Percentiles rank a stretch among this genome's conserved stretches.
phyloP scores from a whole-genome alignment of 1,284 basidiomycete species.

The Pseudozyma sp. region DNA sequence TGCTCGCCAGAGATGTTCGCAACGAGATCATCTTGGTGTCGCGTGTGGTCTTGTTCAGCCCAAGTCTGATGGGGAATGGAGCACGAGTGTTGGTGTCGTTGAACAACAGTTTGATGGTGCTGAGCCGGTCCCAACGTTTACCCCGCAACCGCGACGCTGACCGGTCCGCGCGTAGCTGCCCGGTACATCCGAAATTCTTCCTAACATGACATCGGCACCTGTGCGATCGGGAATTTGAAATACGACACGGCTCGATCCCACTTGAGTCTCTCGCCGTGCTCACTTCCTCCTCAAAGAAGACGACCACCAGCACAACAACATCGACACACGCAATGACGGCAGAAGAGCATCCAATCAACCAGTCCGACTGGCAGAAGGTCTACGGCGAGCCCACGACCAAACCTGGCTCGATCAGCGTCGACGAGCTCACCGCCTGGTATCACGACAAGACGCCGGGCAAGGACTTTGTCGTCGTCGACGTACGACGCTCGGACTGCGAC shows the following conservation, averaged over 20 bases:
- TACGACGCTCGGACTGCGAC: slow-evolving; percentile 55
- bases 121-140: slow-evolving; percentile 11
- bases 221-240: slow-evolving; percentile 31
- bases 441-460: slow-evolving; percentile 31
- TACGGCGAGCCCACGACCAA: slow-evolving; percentile 39
- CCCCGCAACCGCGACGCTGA: slow-evolving; percentile 13
- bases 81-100: background rate
- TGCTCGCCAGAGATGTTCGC: slow-evolving; percentile 12
- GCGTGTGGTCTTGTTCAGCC: too few species aligned
- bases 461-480: slow-evolving; percentile 57
- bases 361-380: slow-evolving; percentile 37
- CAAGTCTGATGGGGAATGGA: background rate
- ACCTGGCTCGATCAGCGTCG: slow-evolving; percentile 43
- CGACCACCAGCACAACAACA: slow-evolving; percentile 3
- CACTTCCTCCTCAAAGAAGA: too few species aligned
- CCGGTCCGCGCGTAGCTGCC: slow-evolving; percentile 10
- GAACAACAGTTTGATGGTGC: background rate
- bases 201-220: too few species aligned
- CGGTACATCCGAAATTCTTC: slow-evolving; percentile 21
- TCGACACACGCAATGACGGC: slow-evolving; percentile 6
- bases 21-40: slow-evolving; percentile 21
- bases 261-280: too few species aligned
- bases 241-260: background rate
- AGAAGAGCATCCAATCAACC: slow-evolving; percentile 45
- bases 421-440: slow-evolving; percentile 42